phyloP scores from a whole-genome alignment of 495 filamentous ascomycete species.

The Penicillium mononematosum region DNA sequence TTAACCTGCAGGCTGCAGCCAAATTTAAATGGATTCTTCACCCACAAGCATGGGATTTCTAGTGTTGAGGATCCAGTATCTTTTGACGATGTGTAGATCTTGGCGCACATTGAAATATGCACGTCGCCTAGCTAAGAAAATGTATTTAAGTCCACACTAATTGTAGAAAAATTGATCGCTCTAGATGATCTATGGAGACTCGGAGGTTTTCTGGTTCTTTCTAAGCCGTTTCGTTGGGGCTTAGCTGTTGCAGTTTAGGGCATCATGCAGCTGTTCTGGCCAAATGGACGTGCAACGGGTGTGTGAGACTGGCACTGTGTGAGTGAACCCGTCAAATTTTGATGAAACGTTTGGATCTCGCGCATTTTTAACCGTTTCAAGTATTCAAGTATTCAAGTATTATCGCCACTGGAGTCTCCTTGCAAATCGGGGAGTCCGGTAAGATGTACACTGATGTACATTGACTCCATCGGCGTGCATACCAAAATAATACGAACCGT shows the following conservation, averaged over 20 bases:
- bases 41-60: not conserved
- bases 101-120: slow-evolving; percentile 12
- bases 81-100: slow-evolving; percentile 1
- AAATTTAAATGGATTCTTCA: slow-evolving; percentile 11
- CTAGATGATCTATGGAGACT: slow-evolving; percentile 3
- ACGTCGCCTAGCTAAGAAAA: slow-evolving; percentile 9
- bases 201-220: not conserved
- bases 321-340: slow-evolving; percentile 8
- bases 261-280: slow-evolving; percentile 29
- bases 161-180: not conserved
- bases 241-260: slow-evolving; percentile 36
- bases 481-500: slow-evolving; percentile 17
- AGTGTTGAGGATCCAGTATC: not conserved
- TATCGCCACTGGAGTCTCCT: slow-evolving; percentile 16
- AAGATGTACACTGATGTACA: slow-evolving; percentile 10
- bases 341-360: slow-evolving; percentile 21
- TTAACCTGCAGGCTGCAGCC: slow-evolving; percentile 9
- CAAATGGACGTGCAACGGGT: slow-evolving; percentile 34
- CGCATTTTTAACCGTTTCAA: slow-evolving; percentile 11
- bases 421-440: slow-evolving; percentile 28
- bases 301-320: slow-evolving; percentile 23
- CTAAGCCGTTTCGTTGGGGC: slow-evolving; percentile 25
- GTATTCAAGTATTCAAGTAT: not conserved
- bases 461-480: slow-evolving; percentile 29
- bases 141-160: slow-evolving; percentile 6